Conservation (phyloP, 176 grass and related monocot genomes). For the Oryza brachyantha region DNA sequence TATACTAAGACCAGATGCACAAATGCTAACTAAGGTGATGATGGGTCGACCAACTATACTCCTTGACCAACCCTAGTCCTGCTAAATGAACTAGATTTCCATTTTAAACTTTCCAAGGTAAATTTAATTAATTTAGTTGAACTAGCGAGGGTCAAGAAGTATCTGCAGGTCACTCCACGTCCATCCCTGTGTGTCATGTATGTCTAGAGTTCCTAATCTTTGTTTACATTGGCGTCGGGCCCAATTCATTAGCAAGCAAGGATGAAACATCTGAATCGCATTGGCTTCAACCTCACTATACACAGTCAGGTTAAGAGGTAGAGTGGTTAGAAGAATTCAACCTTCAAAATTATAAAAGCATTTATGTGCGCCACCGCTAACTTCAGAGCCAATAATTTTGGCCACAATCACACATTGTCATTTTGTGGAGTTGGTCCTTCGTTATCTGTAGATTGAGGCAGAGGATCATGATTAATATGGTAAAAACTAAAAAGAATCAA, state of each 20-base stretch:
- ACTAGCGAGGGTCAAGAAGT: too few species aligned
- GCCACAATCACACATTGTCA: constrained; percentile 23
- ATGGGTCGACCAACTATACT: too few species aligned
- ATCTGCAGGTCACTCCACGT: too few species aligned
- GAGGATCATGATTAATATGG: neutral
- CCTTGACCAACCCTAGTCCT: too few species aligned
- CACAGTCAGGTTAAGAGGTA: constrained; percentile 27
- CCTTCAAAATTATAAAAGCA: constrained; percentile 15
- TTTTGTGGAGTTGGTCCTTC: neutral
- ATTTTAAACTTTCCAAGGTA: too few species aligned
- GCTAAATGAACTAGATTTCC: too few species aligned
- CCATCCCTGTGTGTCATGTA: neutral
- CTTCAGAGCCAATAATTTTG: constrained; percentile 19
- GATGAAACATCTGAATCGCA: neutral
- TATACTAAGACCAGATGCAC: neutral
- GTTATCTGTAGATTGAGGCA: neutral
- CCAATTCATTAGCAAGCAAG: neutral
- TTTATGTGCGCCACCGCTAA: constrained; percentile 27
- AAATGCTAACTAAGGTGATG: neutral
- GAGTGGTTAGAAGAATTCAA: constrained; percentile 36
- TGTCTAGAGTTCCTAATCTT: neutral
- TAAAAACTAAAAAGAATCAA: neutral
- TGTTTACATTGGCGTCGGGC: neutral
- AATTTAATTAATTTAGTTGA: too few species aligned
- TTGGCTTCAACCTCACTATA: constrained; percentile 12